phyloP scores from a whole-genome alignment of 495 filamentous ascomycete genomes.

The Hyaloscypha variabilis region DNA sequence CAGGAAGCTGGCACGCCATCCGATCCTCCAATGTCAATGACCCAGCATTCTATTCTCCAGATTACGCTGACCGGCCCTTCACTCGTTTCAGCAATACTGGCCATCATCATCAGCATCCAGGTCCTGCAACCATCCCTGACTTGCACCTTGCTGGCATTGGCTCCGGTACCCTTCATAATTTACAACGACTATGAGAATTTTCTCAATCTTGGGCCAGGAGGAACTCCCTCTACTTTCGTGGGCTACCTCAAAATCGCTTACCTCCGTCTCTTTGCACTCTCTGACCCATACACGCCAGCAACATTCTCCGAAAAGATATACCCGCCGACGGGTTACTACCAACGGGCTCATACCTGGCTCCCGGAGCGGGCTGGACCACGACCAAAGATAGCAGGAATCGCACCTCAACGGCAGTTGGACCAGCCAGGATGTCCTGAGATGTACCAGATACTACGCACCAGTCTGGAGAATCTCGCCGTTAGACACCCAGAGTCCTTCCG shows the following conservation, averaged over 20 bases:
- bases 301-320: conserved; percentile 33
- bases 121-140: conserved; percentile 45
- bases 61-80: conserved; percentile 49
- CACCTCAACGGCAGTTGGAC: conserved; percentile 75
- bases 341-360: conserved; percentile 37
- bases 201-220: conserved; percentile 76
- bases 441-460: conserved; percentile 51
- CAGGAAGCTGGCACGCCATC: conserved; percentile 15
- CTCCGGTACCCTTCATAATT: conserved; percentile 58
- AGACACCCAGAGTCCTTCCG: conserved; percentile 53
- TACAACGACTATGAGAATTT: conserved; percentile 79
- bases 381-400: conserved; percentile 71
- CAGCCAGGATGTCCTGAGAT: conserved; percentile 57
- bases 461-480: conserved; percentile 52
- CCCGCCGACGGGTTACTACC: conserved; percentile 50
- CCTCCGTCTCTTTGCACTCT: conserved; percentile 58
- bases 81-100: conserved; percentile 44
- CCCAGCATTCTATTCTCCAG: conserved; percentile 35
- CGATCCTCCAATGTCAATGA: conserved; percentile 17
- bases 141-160: conserved; percentile 48
- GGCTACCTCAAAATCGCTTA: conserved; percentile 74
- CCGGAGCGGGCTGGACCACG: conserved; percentile 62
- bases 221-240: conserved; percentile 70
- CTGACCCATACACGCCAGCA: conserved; percentile 52
- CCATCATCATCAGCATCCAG: conserved; percentile 51